Percentiles rank a stretch among this genome's conserved stretches.
Evolutionary conservation across 495 filamentous ascomycete species (phyloP).

Genomic region (Penicillium canariense): DNA sequence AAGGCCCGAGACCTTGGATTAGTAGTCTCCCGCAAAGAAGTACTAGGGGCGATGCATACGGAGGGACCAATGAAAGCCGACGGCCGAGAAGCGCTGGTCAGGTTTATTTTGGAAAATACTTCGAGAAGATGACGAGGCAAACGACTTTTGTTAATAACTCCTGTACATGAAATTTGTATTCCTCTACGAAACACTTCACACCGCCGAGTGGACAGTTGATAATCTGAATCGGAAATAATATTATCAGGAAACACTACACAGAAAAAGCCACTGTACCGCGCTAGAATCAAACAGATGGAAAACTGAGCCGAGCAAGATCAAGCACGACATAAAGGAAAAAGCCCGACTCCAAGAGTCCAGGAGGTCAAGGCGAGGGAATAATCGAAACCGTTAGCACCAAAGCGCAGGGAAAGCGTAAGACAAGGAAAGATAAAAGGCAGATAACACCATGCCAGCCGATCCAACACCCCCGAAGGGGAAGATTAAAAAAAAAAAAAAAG

Average conservation of each 20-base stretch:
- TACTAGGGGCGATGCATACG: constrained; percentile 53
- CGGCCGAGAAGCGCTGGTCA: constrained; percentile 43
- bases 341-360: constrained; percentile 12
- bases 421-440: constrained; percentile 17
- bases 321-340: constrained; percentile 10
- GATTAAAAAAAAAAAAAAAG: constrained; percentile 21
- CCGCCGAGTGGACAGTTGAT: background rate
- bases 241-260: constrained; percentile 19
- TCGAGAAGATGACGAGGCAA: background rate
- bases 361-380: constrained; percentile 17
- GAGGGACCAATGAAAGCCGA: constrained; percentile 42
- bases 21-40: constrained; percentile 30
- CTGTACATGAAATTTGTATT: background rate
- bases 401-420: constrained; percentile 18
- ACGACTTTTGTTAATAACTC: too few species aligned
- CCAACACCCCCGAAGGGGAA: background rate
- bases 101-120: constrained; percentile 23
- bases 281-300: constrained; percentile 19
- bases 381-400: constrained; percentile 23
- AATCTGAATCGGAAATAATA: constrained; percentile 19
- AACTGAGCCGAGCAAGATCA: constrained; percentile 1
- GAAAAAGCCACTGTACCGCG: constrained; percentile 21
- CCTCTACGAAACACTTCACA: background rate
- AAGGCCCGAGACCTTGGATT: constrained; percentile 32
- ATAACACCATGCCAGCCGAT: constrained; percentile 29